Base-by-base conservation (phyloP, 208 protist genomes). In the Acanthamoeba quina region DNA sequence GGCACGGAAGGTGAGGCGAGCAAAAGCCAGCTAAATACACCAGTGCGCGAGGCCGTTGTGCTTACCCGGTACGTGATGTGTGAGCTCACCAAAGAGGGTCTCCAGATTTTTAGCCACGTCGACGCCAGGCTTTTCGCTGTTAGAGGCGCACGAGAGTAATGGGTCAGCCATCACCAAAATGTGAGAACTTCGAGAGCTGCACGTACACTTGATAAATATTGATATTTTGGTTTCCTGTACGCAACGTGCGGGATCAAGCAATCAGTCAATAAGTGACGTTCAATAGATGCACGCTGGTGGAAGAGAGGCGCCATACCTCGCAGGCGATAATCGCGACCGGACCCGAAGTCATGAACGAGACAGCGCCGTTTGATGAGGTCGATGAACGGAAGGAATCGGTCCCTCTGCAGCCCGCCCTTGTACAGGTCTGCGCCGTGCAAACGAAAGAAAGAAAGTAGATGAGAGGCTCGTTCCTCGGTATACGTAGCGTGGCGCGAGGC, bases 311-410 rank as follows among this genome's bases (percentile, higher is more conserved):
- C 6, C 44, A 49, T 96, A 92, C 98, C 98, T n/a, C 96, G 95
- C 11, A 99, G 94, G 26, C 99, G 97, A 96, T 99, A 99, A 92
- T 99, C 99, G 0, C 96, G 96, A 29, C 96, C 94, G 93, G 98
- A 98, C 44, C 97, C 96, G 95, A 99, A 97, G 72, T 98, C 95
- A 78, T 99, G 98, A 13, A 98, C 95, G 1, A 97, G 41, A 94
- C 97, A 99, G 88, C 98, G 97, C 83, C 95, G 93, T 72, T 98
- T 97, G 6, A 99, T 92, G 11, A 99, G 94, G 62, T 99, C 97
- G 74, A 99, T 99, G 72, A 99, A 99, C 3, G 98, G 98, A 13
- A 99, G 58, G 96, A 99, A 99, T 2, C 97, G 95, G 26, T 98
- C 98, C 49, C 98, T 95, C 92, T 99, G 99, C 52, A 99, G 95